Evolutionary conservation across 768 basidiomycete species (phyloP).

Genomic region (Macrolepiota dolichaula): DNA sequence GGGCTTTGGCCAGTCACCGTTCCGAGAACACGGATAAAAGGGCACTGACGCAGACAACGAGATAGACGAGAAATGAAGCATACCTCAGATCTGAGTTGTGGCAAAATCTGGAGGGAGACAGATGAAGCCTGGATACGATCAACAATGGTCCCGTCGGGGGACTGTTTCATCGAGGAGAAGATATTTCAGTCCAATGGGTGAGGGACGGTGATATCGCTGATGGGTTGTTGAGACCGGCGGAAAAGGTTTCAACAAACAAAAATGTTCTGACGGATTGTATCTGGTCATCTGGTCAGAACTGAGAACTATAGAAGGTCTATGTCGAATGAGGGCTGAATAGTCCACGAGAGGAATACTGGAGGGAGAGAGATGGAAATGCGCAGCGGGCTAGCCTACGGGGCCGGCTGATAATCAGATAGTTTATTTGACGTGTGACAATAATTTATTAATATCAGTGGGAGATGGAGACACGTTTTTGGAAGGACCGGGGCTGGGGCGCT

Average conservation of each 20-base stretch:
- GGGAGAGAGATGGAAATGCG: background rate
- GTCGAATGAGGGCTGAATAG: background rate
- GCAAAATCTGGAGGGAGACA: background rate
- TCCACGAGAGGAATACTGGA: background rate
- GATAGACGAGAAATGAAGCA: background rate
- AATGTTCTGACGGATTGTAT: background rate
- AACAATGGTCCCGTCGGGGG: background rate
- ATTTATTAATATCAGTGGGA: constrained; percentile 1
- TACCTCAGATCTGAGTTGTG: background rate
- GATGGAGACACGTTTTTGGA: background rate
- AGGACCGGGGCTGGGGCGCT: constrained; percentile 13
- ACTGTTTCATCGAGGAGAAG: background rate
- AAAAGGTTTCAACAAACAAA: background rate
- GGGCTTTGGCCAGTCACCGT: background rate
- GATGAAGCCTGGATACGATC: constrained; percentile 5
- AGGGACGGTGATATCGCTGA: constrained; percentile 11
- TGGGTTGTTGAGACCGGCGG: background rate
- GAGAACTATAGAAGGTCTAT: background rate
- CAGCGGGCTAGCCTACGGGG: background rate
- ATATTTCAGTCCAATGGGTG: background rate
- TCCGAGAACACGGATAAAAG: background rate
- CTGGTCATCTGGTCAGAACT: background rate
- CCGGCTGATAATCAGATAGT: background rate
- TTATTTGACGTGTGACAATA: constrained; percentile 9
- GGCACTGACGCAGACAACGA: background rate